These are phyloP conservation scores for Eimeria nieschulzi DNA, from an alignment of 169 alveolate species.

Conservation along the genomic window DNA sequence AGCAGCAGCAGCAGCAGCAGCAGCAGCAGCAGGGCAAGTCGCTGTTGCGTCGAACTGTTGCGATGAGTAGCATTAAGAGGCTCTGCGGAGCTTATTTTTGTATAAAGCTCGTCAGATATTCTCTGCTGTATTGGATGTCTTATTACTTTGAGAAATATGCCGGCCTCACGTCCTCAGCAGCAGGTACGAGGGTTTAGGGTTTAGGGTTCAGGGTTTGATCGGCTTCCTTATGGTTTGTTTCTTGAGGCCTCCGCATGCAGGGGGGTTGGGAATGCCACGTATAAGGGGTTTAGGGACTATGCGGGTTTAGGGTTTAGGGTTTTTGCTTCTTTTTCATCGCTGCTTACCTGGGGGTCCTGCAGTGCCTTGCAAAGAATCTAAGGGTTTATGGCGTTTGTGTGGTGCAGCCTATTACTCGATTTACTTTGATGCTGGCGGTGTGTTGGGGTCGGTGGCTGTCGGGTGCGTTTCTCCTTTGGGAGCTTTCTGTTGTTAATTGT, in stretches of 20 bases:
- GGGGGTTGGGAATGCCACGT: neutral
- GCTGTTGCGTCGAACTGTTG: neutral
- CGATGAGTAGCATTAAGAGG: constrained; percentile 23
- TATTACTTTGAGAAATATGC: constrained; percentile 74
- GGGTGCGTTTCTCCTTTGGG: constrained; percentile 42
- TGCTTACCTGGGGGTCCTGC: too few relatives aligned
- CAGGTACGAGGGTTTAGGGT: constrained; percentile 62
- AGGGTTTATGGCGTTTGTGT: constrained; percentile 9
- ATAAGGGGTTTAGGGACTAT: neutral
- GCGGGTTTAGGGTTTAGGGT: neutral
- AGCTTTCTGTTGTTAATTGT: neutral
- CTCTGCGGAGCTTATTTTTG: constrained; percentile 78
- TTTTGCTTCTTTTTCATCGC: neutral
- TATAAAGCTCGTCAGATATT: constrained; percentile 79
- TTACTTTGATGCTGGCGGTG: constrained; percentile 81
- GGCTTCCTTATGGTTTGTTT: neutral
- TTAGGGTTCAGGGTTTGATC: neutral
- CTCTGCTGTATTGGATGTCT: constrained; percentile 82
- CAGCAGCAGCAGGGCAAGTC: neutral
- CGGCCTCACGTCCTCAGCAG: constrained; percentile 68
- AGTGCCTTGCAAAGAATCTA: neutral
- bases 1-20: neutral
- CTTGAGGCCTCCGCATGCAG: neutral
- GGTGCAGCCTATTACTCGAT: constrained; percentile 66
- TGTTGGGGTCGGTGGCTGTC: constrained; percentile 77